A percentile compares a stretch with the other conserved stretches of the same genome.
Conservation (phyloP, 1,139 yeast species). For the Taphrina deformans region DNA sequence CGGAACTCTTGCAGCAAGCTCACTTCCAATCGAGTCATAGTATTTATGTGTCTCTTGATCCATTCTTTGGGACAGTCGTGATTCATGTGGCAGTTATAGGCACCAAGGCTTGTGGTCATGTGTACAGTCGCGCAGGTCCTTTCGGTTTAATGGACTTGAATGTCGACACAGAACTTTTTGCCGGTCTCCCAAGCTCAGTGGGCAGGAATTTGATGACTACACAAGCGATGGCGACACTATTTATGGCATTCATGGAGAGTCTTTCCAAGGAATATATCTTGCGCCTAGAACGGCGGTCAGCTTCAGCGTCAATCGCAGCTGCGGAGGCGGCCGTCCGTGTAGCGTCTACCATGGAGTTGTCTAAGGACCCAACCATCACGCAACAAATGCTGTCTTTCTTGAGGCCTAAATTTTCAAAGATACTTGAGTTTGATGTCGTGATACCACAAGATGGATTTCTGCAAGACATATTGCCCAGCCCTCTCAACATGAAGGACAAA, state of each 20-base stretch:
- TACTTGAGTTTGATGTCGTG: slow-evolving; percentile 10
- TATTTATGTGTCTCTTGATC: neutral
- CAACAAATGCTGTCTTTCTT: slow-evolving; percentile 1
- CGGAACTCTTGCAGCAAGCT: neutral
- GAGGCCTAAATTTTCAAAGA: neutral
- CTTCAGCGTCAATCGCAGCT: neutral
- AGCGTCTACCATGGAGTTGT: neutral
- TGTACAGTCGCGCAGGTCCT: neutral
- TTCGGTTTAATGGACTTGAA: neutral
- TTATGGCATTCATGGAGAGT: neutral
- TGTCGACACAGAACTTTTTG: neutral
- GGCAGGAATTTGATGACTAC: neutral
- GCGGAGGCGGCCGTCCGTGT: neutral
- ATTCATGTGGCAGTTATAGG: neutral
- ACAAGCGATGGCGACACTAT: neutral
- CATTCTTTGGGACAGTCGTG: neutral
- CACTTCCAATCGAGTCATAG: neutral
- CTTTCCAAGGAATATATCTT: neutral
- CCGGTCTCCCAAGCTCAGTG: neutral
- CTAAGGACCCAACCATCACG: neutral
- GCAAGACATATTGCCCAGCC: neutral
- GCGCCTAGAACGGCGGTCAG: neutral
- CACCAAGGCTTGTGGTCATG: neutral
- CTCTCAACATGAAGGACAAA: neutral
- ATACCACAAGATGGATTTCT: neutral